Percentiles rank a stretch among this genome's conserved stretches.
phyloP scores from a whole-genome alignment of 805 yeast genomes.

The Zygosaccharomyces lentus region DNA sequence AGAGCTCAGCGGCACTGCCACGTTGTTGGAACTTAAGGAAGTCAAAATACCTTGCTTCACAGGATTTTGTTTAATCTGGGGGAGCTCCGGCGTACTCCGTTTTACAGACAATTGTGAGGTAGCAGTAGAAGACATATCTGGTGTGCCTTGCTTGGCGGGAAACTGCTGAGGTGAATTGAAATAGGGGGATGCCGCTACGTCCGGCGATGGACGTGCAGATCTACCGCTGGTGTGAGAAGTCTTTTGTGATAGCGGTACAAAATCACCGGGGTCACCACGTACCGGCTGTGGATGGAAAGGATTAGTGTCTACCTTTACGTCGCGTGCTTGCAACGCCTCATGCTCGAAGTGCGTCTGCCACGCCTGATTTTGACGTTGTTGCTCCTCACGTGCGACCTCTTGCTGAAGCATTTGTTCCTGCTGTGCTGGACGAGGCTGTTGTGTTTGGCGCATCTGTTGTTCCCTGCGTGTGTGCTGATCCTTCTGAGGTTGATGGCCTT shows the following conservation, averaged over 20 bases:
- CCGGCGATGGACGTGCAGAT: conserved; percentile 1
- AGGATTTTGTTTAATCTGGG: background rate
- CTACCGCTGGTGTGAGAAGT: background rate
- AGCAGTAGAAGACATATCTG: background rate
- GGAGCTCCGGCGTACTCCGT: background rate
- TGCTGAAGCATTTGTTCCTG: conserved; percentile 1
- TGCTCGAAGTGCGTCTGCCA: background rate
- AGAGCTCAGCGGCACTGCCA: background rate
- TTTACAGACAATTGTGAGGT: background rate
- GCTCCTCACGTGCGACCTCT: background rate
- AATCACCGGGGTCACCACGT: background rate
- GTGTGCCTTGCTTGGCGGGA: conserved; percentile 1
- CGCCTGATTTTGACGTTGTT: background rate
- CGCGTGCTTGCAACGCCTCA: background rate
- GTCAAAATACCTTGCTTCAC: background rate
- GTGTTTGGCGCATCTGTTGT: conserved; percentile 3
- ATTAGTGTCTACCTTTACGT: background rate
- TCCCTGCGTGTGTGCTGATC: conserved; percentile 3
- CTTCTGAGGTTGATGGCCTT: background rate
- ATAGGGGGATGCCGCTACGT: background rate
- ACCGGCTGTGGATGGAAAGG: background rate
- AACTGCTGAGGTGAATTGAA: conserved; percentile 1
- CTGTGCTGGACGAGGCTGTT: conserved; percentile 2
- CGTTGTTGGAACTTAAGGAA: background rate
- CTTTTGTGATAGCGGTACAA: background rate